Base-by-base conservation (phyloP, 768 basidiomycete species). In the Crassisporium funariophilum region DNA sequence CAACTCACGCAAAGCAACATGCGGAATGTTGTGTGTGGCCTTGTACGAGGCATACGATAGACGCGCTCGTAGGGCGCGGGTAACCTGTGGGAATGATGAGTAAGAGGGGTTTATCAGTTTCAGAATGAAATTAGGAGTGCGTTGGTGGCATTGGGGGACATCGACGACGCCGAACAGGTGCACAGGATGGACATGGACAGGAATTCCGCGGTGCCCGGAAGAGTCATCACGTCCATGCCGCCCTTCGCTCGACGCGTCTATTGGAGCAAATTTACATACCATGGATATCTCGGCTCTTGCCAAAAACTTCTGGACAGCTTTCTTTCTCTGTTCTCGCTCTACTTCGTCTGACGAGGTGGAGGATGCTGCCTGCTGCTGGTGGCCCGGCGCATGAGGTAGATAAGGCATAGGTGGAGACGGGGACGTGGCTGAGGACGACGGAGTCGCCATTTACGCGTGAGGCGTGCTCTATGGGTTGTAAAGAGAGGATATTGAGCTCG, bases 21-120 rank as follows among this genome's bases (percentile, higher is more conserved):
- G 79, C 8, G 84, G 72, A 45, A 88, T 68, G 63, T 89, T 86
- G 65, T 89, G 79, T 11, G 77, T 76, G 4, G 90, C 88, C 69
- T 92, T 92, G 77, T 86, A 91, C 1, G 86, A 84, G 17, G 90
- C 90, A 67, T 90, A 89, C 0, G 87, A 79, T 41, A 93, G 78
- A 55, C 89, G 84, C 57, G 89, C 78, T 51, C 91, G 83, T 46
- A 93, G 77, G 44, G 79, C 83, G 62, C 87, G 86, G 60, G 88
- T 88, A 23, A 92, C 81, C 90, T 92, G 57, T 57, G 50, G 52
- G 58, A 60, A 60, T 57, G 58, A 68, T 72, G 68, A 71, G 70
- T 61, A 66, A 66, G 60, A 60, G 60, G 57, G 58, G 50, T 53
- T 60, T 59, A 69, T 54, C 58, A 65, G 63, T 63, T 63, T 62